These are phyloP conservation scores for Diplotaxis tenuifolia DNA, from an alignment of 345 rosid genomes.

Conservation along the genomic window DNA sequence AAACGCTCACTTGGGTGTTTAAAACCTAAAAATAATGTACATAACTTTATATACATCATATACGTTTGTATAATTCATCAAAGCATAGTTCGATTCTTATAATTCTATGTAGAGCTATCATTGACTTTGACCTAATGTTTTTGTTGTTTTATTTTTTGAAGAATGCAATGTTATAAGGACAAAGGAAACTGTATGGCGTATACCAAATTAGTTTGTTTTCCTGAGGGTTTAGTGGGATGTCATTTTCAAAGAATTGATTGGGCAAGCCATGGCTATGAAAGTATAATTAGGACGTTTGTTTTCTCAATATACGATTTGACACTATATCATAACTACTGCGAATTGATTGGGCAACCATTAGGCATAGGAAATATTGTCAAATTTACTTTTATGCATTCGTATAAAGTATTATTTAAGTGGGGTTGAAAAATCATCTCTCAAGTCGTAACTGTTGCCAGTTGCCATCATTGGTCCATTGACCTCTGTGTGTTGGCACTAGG, in stretches of 20 bases:
- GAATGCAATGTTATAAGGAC: background rate
- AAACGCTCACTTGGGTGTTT: background rate
- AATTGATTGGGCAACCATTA: conserved; percentile 37
- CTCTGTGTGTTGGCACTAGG: too few species aligned
- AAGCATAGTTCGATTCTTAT: background rate
- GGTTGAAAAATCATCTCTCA: conserved; percentile 3
- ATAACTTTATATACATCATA: conserved; percentile 3
- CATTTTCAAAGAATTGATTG: conserved; percentile 36
- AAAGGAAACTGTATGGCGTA: conserved; percentile 7
- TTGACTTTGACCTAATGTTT: conserved; percentile 1
- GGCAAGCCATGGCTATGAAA: conserved; percentile 30
- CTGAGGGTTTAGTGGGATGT: conserved; percentile 31
- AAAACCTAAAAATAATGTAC: conserved; percentile 37
- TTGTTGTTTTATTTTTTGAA: background rate
- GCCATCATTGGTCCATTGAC: conserved; percentile 34
- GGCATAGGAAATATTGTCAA: conserved; percentile 18
- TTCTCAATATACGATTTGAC: conserved; percentile 15
- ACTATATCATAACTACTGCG: conserved; percentile 39
- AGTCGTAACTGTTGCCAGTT: conserved; percentile 15
- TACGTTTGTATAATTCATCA: background rate
- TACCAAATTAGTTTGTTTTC: conserved; percentile 28
- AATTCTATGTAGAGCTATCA: background rate
- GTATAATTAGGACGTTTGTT: conserved; percentile 17
- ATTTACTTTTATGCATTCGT: conserved; percentile 19
- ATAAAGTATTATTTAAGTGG: conserved; percentile 2